These are phyloP conservation scores for Knoxdaviesia capensis DNA, from an alignment of 2,329 filamentous ascomycete species.

Conservation along the genomic window DNA sequence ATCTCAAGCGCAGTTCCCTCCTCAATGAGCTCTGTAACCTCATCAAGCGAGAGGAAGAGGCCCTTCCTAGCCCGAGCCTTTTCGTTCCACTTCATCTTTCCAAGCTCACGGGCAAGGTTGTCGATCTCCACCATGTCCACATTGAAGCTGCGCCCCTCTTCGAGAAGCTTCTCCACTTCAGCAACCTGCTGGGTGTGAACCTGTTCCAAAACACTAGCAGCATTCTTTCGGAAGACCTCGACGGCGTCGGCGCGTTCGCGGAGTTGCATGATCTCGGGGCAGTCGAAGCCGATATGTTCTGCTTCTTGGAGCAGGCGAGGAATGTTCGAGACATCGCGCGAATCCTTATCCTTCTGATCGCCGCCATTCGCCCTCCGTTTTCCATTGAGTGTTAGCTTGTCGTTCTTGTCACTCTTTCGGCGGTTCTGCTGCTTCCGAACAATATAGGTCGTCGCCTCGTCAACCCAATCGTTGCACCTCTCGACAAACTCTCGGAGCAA, in stretches of 20 bases:
- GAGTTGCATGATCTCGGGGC: slow-evolving; percentile 70
- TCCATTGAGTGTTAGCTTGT: slow-evolving; percentile 33
- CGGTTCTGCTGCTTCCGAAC: slow-evolving; percentile 95
- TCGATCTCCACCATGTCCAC: slow-evolving; percentile 83
- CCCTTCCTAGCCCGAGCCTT: slow-evolving; percentile 46
- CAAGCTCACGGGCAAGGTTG: slow-evolving; percentile 56
- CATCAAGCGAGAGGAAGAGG: slow-evolving; percentile 50
- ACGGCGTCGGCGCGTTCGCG: slow-evolving; percentile 74
- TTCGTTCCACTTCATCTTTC: slow-evolving; percentile 77
- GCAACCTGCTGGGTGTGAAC: slow-evolving; percentile 41
- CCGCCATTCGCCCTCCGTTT: slow-evolving; percentile 17
- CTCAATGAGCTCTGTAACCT: slow-evolving; percentile 61
- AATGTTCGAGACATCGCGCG: slow-evolving; percentile 77
- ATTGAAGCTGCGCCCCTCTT: slow-evolving; percentile 74
- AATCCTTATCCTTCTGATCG: slow-evolving; percentile 72
- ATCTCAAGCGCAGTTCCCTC: slow-evolving; percentile 63
- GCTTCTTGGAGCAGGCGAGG: slow-evolving; percentile 67
- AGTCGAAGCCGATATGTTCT: slow-evolving; percentile 78
- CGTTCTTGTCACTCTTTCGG: slow-evolving; percentile 76
- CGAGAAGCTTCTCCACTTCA: slow-evolving; percentile 78
- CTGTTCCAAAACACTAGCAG: slow-evolving; percentile 48
- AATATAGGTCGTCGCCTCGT: slow-evolving; percentile 90
- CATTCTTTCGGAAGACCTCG: slow-evolving; percentile 63
- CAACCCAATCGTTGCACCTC: slow-evolving; percentile 92
- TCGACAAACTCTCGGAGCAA: slow-evolving; percentile 80